These are phyloP conservation scores for Boletus tylopilopsis DNA, from an alignment of 768 basidiomycete genomes.

Conservation along the genomic window DNA sequence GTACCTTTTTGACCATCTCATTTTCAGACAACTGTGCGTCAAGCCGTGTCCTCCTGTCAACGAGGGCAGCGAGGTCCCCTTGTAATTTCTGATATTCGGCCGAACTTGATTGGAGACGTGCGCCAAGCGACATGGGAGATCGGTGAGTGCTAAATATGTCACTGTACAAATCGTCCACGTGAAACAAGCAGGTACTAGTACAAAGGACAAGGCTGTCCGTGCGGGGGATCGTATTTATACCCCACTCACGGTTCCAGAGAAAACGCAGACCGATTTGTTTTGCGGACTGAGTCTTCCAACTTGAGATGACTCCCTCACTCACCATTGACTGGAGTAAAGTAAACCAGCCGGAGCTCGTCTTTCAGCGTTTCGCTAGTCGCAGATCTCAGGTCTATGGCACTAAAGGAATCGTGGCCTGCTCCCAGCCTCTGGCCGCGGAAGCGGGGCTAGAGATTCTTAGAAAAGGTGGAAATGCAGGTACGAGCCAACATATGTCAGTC, in stretches of 20 bases:
- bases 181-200: neutral
- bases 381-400: slow-evolving; percentile 83
- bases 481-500: slow-evolving; percentile 12
- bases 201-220: slow-evolving; percentile 12
- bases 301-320: slow-evolving; percentile 27
- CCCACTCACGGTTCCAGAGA: neutral
- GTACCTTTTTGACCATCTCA: slow-evolving; percentile 85
- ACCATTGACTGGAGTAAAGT: slow-evolving; percentile 58
- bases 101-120: slow-evolving; percentile 63
- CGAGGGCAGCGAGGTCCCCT: slow-evolving; percentile 60
- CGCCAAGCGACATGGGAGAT: slow-evolving; percentile 49
- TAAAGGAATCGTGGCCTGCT: slow-evolving; percentile 84
- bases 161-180: slow-evolving; percentile 6
- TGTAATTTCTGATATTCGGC: slow-evolving; percentile 81
- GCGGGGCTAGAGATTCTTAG: slow-evolving; percentile 90
- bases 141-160: slow-evolving; percentile 5
- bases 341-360: slow-evolving; percentile 58
- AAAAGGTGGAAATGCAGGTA: slow-evolving; percentile 95
- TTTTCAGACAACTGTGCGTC: slow-evolving; percentile 91
- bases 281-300: neutral
- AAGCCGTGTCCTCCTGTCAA: slow-evolving; percentile 82
- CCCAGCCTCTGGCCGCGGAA: slow-evolving; percentile 88
- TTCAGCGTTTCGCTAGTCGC: slow-evolving; percentile 76
- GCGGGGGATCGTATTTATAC: neutral
- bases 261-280: neutral